Percentiles rank a stretch among this genome's conserved stretches.
Evolutionary conservation across 2,329 filamentous ascomycete genomes (phyloP).

Genomic region (Penicillium polonicum): DNA sequence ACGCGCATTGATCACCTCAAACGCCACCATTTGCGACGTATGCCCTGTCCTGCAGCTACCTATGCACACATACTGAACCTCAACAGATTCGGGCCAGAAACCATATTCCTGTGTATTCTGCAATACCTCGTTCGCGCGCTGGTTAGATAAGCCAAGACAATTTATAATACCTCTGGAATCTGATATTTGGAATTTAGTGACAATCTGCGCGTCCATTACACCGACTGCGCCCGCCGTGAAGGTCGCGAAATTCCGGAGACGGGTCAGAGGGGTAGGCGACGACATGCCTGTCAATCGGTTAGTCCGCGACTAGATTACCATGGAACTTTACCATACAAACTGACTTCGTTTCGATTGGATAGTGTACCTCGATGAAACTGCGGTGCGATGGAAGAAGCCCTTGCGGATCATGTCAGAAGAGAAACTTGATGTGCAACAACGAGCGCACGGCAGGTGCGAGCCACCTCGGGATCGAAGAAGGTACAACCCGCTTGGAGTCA

Average conservation of each 20-base stretch:
- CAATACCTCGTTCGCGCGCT: constrained; percentile 46
- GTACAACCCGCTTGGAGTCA: constrained; percentile 10
- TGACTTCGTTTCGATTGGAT: too few relatives aligned
- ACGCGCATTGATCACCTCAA: constrained; percentile 51
- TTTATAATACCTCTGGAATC: neutral
- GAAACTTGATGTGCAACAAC: constrained; percentile 43
- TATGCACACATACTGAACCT: constrained; percentile 13
- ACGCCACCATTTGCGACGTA: constrained; percentile 49
- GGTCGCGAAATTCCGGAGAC: constrained; percentile 46
- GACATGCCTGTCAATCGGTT: constrained; percentile 50
- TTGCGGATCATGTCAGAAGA: constrained; percentile 46
- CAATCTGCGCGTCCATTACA: constrained; percentile 49
- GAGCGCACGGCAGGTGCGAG: constrained; percentile 24
- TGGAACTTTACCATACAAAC: neutral
- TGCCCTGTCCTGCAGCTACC: constrained; percentile 9
- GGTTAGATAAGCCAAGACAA: constrained; percentile 30
- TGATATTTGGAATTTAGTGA: constrained; percentile 36
- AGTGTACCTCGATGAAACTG: constrained; percentile 51
- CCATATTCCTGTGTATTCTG: constrained; percentile 50
- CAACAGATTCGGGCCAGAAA: constrained; percentile 48
- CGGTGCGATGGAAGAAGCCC: constrained; percentile 48
- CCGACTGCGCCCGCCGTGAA: constrained; percentile 44
- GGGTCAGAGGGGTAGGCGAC: constrained; percentile 46
- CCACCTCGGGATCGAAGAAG: constrained; percentile 18
- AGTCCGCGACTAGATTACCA: constrained; percentile 14